Evolutionary conservation across 176 grass and related monocot species (phyloP).

Genomic region (Zea luxurians): DNA sequence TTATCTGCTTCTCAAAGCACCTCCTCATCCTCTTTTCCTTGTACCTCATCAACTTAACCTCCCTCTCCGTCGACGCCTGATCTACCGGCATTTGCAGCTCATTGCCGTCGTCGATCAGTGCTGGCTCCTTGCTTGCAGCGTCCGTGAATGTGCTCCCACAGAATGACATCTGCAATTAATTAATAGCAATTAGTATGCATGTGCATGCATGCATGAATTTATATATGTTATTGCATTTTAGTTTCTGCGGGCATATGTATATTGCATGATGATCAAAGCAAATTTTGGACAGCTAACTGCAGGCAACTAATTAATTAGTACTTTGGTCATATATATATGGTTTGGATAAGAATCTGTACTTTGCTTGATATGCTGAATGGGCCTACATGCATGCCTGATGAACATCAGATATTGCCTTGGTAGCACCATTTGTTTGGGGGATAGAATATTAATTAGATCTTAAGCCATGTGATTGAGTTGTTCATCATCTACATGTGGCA

Average conservation of each 20-base stretch:
- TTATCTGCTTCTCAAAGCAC: conserved; percentile 62
- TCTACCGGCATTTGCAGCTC: conserved; percentile 14
- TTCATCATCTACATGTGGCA: background rate
- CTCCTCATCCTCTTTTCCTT: conserved; percentile 69
- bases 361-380: background rate
- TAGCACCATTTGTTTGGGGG: background rate
- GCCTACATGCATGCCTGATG: background rate
- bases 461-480: background rate
- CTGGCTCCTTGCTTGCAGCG: conserved; percentile 38
- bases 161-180: conserved; percentile 52
- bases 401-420: background rate
- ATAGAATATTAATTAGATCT: background rate
- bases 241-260: background rate
- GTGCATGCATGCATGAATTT: background rate
- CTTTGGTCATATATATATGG: too few species aligned
- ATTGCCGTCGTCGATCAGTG: background rate
- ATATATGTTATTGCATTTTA: background rate
- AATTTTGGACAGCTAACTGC: background rate
- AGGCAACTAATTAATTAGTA: background rate
- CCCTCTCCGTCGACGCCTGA: conserved; percentile 15
- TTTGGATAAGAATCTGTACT: too few species aligned
- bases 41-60: conserved; percentile 68
- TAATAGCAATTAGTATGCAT: too few species aligned
- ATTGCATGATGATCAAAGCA: background rate
- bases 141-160: conserved; percentile 53